Evolutionary conservation across 2,329 filamentous ascomycete species (phyloP).

Genomic region (Alternaria hordeiaustralica): DNA sequence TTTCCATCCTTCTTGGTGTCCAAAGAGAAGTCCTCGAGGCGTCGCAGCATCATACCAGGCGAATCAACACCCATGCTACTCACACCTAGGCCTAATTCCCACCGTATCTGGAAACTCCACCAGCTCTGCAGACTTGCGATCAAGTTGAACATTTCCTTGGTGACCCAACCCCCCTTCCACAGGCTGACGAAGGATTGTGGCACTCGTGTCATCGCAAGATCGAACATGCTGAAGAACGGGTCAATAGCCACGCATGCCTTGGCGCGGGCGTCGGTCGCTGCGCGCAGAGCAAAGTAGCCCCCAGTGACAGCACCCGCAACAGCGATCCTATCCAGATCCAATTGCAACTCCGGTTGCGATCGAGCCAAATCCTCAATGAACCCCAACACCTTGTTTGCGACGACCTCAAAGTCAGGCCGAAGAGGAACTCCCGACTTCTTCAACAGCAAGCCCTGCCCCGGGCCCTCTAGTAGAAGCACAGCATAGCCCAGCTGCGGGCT

Average conservation of each 20-base stretch:
- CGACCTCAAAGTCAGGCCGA: slow-evolving; percentile 34
- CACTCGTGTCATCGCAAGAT: slow-evolving; percentile 17
- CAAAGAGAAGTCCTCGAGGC: neutral
- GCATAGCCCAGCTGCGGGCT: slow-evolving; percentile 49
- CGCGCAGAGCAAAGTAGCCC: slow-evolving; percentile 57
- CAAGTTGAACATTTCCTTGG: neutral
- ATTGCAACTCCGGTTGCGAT: slow-evolving; percentile 12
- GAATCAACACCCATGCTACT: neutral
- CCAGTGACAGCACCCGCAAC: slow-evolving; percentile 52
- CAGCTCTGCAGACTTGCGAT: neutral
- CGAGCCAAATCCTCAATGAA: neutral
- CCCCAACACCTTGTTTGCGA: slow-evolving; percentile 31
- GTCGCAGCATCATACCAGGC: neutral
- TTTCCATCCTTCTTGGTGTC: neutral
- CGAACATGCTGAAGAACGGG: slow-evolving; percentile 46
- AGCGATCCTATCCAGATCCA: slow-evolving; percentile 50
- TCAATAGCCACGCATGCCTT: slow-evolving; percentile 54
- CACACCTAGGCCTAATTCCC: neutral
- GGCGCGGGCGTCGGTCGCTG: slow-evolving; percentile 51
- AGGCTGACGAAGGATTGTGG: slow-evolving; percentile 5
- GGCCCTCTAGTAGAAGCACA: slow-evolving; percentile 55
- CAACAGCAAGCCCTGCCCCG: slow-evolving; percentile 54
- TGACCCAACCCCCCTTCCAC: slow-evolving; percentile 10
- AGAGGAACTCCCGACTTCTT: slow-evolving; percentile 15
- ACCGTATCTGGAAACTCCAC: neutral